Percentiles rank a stretch among this genome's conserved stretches.
Evolutionary conservation across 2,329 filamentous ascomycete species (phyloP).

Genomic region (Xylariaceae sp.): DNA sequence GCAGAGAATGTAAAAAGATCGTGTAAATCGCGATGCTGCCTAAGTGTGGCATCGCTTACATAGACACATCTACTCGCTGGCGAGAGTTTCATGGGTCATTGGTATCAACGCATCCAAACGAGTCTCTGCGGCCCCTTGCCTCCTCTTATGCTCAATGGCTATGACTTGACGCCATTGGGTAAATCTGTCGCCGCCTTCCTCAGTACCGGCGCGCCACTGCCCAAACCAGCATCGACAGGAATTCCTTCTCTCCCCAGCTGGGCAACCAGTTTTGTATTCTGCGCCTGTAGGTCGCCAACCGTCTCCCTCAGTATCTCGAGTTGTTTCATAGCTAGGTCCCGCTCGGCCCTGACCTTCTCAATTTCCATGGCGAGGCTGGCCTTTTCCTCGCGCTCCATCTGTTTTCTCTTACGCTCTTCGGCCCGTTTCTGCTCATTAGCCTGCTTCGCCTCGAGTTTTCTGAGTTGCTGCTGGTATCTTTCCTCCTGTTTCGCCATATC

Average conservation of each 20-base stretch:
- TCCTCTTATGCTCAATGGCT: no score
- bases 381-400: constrained; percentile 49
- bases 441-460: constrained; percentile 61
- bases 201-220: no score
- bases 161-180: no score
- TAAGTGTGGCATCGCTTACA: no score
- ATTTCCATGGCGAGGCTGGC: constrained; percentile 45
- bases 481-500: constrained; percentile 64
- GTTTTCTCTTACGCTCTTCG: constrained; percentile 46
- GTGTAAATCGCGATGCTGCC: no score
- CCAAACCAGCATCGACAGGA: neutral
- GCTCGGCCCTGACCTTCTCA: constrained; percentile 46
- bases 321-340: constrained; percentile 49
- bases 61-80: no score
- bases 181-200: no score
- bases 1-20: no score
- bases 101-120: no score
- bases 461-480: constrained; percentile 60
- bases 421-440: constrained; percentile 59
- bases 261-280: constrained; percentile 56
- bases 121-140: no score
- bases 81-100: no score
- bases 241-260: constrained; percentile 43
- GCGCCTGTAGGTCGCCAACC: constrained; percentile 53
- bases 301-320: constrained; percentile 50